Base-by-base conservation (phyloP, 208 protist species). In the Angomonas ambiguus region DNA sequence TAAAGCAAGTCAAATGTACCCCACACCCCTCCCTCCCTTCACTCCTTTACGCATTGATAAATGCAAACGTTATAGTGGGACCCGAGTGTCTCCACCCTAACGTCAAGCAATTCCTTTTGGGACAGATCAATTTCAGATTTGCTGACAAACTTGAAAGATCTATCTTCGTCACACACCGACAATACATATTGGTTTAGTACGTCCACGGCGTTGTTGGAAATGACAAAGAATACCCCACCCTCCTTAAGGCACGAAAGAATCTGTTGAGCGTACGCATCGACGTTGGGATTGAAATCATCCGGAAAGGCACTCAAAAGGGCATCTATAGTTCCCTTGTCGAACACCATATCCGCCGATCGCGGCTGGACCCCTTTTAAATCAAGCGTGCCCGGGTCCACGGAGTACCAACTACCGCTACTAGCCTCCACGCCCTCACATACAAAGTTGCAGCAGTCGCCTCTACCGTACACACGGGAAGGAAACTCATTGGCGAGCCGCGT, bases 271-370 rank as follows among this genome's bases (percentile, higher is more conserved):
- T 86, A 86, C 11, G 66, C 58, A 24, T 69, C 69, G 34, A 77
- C 74, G 56, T 89, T 89, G 4, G 78, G 77, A 57, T 89, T 89
- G 60, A 68, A 76, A 24, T 82, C 75, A 0, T 80, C 83, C 0
- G 77, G 69, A 49, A 89, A 89, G 49, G 83, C 70, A 61, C 79
- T 85, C 35, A 89, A 63, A 18, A 86, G 72, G 2, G 83, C 83
- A 53, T 89, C 83, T 0, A 77, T 45, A 2, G 83, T 89, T 24
- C 83, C 83, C 61, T 89, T 89, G 58, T 89, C 83, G 27, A 85
- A 85, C 5, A 89, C 72, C 5, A 89, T 0, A 35, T 89, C 74
- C 0, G 77, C 76, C 8, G 65, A 67, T 20, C 30, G 57, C 0
- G 30, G 56, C 8, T 24, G 2, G 8, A 86, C 62, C 0, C 27